phyloP scores from a whole-genome alignment of 163 green algal species.

The Prototheca wickerhamii region DNA sequence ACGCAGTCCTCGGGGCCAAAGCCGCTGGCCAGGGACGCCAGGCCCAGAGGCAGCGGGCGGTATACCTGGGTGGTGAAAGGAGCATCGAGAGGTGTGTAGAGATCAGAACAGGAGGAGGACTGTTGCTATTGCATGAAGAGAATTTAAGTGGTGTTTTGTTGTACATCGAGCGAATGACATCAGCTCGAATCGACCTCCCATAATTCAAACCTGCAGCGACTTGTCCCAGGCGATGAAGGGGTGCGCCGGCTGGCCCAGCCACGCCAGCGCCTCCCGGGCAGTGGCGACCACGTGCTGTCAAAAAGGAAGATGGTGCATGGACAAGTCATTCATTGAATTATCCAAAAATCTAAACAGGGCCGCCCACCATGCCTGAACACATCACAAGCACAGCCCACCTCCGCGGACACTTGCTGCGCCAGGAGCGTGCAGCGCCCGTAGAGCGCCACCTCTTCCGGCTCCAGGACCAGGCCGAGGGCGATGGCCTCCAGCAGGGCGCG shows the following conservation, averaged over 20 bases:
- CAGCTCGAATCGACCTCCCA: neutral
- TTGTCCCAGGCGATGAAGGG: slow-evolving; percentile 54
- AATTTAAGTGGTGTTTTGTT: neutral
- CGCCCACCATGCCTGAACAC: neutral
- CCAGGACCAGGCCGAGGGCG: slow-evolving; percentile 45
- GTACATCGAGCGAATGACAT: neutral
- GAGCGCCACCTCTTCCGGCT: slow-evolving; percentile 44
- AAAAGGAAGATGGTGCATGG: slow-evolving; percentile 1
- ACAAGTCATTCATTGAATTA: neutral
- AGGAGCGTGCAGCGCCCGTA: slow-evolving; percentile 74
- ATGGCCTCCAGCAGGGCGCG: slow-evolving; percentile 75
- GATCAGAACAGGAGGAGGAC: neutral
- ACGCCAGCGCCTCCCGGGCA: slow-evolving; percentile 50
- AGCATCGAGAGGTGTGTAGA: neutral
- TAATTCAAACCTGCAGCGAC: neutral
- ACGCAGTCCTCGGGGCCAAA: slow-evolving; percentile 67
- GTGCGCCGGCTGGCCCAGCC: slow-evolving; percentile 47
- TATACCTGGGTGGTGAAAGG: slow-evolving; percentile 12
- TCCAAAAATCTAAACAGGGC: neutral
- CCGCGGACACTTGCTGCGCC: slow-evolving; percentile 9
- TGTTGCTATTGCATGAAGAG: neutral
- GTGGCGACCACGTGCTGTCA: slow-evolving; percentile 27
- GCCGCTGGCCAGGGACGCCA: slow-evolving; percentile 46
- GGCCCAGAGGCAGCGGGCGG: slow-evolving; percentile 41
- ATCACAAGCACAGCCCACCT: neutral